phyloP scores from a whole-genome alignment of 176 grass and related monocot species.

The Rhipidocladum racemiflorum region DNA sequence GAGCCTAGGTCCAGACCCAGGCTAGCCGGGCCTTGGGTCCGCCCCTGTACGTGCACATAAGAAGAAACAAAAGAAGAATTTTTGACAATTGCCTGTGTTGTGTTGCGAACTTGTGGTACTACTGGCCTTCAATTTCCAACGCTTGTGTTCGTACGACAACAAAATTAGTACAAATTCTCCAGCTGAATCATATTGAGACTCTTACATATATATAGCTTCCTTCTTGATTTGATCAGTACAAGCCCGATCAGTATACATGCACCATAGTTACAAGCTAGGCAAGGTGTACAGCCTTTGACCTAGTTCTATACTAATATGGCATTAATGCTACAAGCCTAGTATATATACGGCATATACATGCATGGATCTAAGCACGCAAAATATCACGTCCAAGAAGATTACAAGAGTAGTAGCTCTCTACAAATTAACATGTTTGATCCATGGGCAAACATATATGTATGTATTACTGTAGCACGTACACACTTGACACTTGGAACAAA shows the following conservation, averaged over 20 bases:
- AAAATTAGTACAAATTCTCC: not conserved
- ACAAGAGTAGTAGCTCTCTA: conserved; percentile 15
- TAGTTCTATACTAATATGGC: not conserved
- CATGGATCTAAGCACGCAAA: conserved; percentile 33
- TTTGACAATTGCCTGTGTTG: not conserved
- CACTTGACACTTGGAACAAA: conserved; percentile 15
- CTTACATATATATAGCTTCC: not conserved
- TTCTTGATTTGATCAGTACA: not conserved
- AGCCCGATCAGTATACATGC: conserved; percentile 1
- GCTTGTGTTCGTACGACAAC: not conserved
- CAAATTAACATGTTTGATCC: conserved; percentile 41
- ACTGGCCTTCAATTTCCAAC: not conserved
- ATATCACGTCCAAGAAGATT: conserved; percentile 21
- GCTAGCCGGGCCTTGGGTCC: too few species aligned
- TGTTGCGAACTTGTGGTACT: not conserved
- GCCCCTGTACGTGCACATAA: too few species aligned
- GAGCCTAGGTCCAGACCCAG: too few species aligned
- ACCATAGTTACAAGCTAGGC: not conserved
- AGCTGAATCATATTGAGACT: not conserved
- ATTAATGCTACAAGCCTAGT: not conserved
- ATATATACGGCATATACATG: not conserved
- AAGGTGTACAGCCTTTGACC: not conserved
- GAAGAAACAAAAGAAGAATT: not conserved
- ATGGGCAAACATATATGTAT: not conserved
- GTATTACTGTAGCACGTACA: not conserved